Conservation (phyloP, 1,284 basidiomycete genomes). For the Wolfiporia cocos region DNA sequence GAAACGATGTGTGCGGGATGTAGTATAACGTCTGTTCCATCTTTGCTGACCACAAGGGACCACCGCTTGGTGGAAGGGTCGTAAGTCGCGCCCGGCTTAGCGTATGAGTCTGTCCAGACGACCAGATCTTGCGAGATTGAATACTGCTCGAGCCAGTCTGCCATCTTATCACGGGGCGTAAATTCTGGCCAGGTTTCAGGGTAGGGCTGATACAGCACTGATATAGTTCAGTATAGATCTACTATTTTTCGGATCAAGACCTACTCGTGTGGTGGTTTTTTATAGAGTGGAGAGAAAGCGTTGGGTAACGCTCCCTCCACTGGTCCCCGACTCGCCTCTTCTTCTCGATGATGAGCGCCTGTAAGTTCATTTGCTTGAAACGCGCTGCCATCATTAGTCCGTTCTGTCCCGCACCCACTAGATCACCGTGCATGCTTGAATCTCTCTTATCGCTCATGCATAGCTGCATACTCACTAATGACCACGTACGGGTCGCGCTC, state of each 20-base stretch:
- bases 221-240: neutral
- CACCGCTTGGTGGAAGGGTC: slow-evolving; percentile 38
- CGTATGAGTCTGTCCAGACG: slow-evolving; percentile 50
- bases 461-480: slow-evolving; percentile 16
- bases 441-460: neutral
- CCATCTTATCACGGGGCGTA: slow-evolving; percentile 25
- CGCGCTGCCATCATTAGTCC: too few species aligned
- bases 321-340: neutral
- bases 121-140: slow-evolving; percentile 54
- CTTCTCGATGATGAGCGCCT: neutral
- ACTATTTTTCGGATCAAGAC: neutral
- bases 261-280: neutral
- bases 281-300: neutral
- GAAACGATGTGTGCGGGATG: slow-evolving; percentile 50
- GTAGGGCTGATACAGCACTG: neutral
- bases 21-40: slow-evolving; percentile 35
- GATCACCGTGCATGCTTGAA: neutral
- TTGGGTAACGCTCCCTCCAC: neutral
- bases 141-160: slow-evolving; percentile 61
- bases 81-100: slow-evolving; percentile 29
- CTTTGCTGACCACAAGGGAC: slow-evolving; percentile 39
- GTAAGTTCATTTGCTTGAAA: too few species aligned
- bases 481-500: slow-evolving; percentile 24
- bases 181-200: neutral
- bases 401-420: too few species aligned